Base-by-base conservation (phyloP, 441 rosid genomes). In the Mallotus japonicus region DNA sequence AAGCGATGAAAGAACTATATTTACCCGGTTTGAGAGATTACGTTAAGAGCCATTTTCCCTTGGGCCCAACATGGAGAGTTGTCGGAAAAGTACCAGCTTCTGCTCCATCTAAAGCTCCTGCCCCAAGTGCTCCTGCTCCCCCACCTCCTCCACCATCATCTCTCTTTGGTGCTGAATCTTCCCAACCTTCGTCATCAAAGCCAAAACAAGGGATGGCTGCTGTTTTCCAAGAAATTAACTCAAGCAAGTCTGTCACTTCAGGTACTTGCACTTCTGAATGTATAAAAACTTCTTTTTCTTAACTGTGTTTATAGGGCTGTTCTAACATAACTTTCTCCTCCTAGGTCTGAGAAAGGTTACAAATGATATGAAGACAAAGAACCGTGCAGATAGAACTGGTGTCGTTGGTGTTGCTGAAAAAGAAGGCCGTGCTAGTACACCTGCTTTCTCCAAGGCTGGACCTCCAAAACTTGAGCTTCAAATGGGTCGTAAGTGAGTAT, bases 391-490 rank as follows among this genome's bases (percentile, higher is more conserved):
- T 79, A 87, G 92, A 83, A 81, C 83, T 70, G 96, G 98, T 62
- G 82, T 88, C 74, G 95, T 95, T 84, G 79, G 84, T 79, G 75
- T 81, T 44, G 4, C 62, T 73, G 92, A 83, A 70, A 91, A 90
- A 82, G 76, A 85, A 80, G 68, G 77, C 49, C 90, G 76, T 53
- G 16, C 84, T 71, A 66, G 73, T 79, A 70, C 87, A 71, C 77
- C 90, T 42, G 83, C 92, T 28, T 71, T 85, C 80, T 83, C 96
- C 2, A 95, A 88, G 85, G 73, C 83, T 53, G 96, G 90, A 67
- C 97, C 98, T 70, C 96, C 99, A 15, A 92, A 90, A 73, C 67
- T 95, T 68, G 98, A 95, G 90, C 92, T 95, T 84, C 97, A 91
- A 82, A 87, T 91, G 95, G 97, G 99, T 81, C 95, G 99, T 28